Conservation (phyloP, 768 basidiomycete species). For the Termitomyces sp. region DNA sequence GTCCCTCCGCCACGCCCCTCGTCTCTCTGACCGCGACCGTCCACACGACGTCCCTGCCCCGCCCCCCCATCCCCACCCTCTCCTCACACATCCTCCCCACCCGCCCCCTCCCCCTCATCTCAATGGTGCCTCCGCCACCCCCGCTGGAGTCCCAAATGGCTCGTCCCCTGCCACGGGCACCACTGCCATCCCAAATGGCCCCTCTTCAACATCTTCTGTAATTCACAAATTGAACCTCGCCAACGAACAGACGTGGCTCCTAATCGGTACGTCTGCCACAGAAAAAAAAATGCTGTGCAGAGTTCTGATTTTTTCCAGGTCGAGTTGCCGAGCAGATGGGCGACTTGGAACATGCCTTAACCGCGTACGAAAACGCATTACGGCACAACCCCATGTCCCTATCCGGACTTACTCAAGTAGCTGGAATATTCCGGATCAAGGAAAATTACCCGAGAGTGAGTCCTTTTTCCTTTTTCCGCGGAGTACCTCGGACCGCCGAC, state of each 20-base stretch:
- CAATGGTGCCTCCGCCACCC: conserved; percentile 48
- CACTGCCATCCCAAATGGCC: conserved; percentile 31
- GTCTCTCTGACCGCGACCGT: conserved; percentile 46
- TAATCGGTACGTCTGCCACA: conserved; percentile 80
- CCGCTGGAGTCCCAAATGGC: conserved; percentile 43
- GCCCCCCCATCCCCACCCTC: conserved; percentile 30
- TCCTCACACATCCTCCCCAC: conserved; percentile 38
- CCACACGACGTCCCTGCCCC: conserved; percentile 56
- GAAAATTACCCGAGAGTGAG: conserved; percentile 95
- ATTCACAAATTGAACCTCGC: conserved; percentile 80
- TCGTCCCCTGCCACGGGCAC: conserved; percentile 47
- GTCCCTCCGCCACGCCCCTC: conserved; percentile 59
- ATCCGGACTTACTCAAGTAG: conserved; percentile 88
- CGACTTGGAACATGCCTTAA: conserved; percentile 88
- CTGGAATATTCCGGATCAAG: conserved; percentile 94
- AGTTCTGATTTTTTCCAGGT: conserved; percentile 48
- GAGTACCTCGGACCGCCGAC: conserved; percentile 29
- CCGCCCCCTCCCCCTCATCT: conserved; percentile 43
- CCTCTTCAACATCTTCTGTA: conserved; percentile 36
- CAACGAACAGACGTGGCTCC: conserved; percentile 94
- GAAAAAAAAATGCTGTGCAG: conserved; percentile 15
- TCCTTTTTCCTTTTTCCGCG: conserved; percentile 34
- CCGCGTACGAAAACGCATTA: conserved; percentile 92
- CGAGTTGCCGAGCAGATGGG: conserved; percentile 95
- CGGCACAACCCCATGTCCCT: conserved; percentile 93